phyloP scores from a whole-genome alignment of 2,329 filamentous ascomycete species.

The Magnaporthiopsis incrustans region DNA sequence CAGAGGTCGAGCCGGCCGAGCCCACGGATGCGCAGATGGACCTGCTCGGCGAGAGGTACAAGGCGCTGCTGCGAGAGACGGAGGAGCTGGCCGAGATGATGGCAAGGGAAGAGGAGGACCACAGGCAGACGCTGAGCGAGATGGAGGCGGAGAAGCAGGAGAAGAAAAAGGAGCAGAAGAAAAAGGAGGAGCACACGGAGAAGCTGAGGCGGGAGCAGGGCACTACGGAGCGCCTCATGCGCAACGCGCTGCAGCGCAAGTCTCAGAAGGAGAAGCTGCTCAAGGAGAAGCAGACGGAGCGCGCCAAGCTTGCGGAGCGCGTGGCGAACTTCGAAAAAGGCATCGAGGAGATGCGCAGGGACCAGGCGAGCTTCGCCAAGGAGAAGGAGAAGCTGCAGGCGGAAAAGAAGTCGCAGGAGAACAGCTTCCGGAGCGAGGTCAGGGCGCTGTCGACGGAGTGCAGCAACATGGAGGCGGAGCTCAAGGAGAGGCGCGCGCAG shows the following conservation, averaged over 20 bases:
- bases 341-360: slow-evolving; percentile 49
- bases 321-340: slow-evolving; percentile 61
- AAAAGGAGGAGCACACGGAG: slow-evolving; percentile 85
- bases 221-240: slow-evolving; percentile 72
- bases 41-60: slow-evolving; percentile 73
- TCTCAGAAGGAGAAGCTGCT: slow-evolving; percentile 67
- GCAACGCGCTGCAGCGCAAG: slow-evolving; percentile 69
- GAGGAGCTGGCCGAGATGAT: slow-evolving; percentile 69
- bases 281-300: slow-evolving; percentile 58
- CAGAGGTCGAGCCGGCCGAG: slow-evolving; percentile 34
- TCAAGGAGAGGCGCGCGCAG: slow-evolving; percentile 61
- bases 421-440: slow-evolving; percentile 39
- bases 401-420: slow-evolving; percentile 43
- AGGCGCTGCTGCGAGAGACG: slow-evolving; percentile 72
- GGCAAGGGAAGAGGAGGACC: slow-evolving; percentile 63
- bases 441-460: slow-evolving; percentile 59
- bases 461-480: slow-evolving; percentile 59
- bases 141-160: slow-evolving; percentile 72
- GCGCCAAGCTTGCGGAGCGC: slow-evolving; percentile 61
- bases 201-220: slow-evolving; percentile 77
- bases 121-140: slow-evolving; percentile 55
- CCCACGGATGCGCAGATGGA: slow-evolving; percentile 61
- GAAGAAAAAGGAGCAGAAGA: slow-evolving; percentile 68
- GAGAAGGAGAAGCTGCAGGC: slow-evolving; percentile 44
- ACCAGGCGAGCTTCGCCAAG: slow-evolving; percentile 44